These are phyloP conservation scores for Calonectria hawksworthii DNA, from an alignment of 2,329 filamentous ascomycete genomes.

Conservation along the genomic window DNA sequence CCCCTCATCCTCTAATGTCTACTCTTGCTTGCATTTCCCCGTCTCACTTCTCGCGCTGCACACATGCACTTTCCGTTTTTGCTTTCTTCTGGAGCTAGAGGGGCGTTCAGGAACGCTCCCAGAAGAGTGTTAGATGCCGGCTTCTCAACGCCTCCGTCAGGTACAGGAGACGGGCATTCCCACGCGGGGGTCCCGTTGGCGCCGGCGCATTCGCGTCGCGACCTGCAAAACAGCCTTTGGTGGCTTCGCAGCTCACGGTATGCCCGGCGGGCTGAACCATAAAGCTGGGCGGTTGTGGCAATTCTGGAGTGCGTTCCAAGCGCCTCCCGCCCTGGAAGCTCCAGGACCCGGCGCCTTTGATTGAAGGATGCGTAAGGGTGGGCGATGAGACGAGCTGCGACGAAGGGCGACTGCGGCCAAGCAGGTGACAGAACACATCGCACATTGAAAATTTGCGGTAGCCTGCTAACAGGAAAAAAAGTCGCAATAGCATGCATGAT, in stretches of 20 bases:
- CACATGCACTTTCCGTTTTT: constrained; percentile 1
- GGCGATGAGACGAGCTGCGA: not conserved
- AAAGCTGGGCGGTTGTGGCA: not conserved
- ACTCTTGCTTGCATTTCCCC: not conserved
- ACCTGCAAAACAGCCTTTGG: constrained; percentile 18
- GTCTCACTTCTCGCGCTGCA: not conserved
- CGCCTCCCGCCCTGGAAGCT: not conserved
- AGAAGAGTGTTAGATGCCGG: constrained; percentile 7
- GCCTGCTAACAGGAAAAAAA: not conserved
- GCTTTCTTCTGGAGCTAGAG: constrained; percentile 1
- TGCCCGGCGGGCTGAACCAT: constrained; percentile 9
- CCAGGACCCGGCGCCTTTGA: not conserved
- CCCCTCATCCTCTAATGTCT: not conserved
- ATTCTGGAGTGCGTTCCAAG: not conserved
- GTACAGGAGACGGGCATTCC: constrained; percentile 18
- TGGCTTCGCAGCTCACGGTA: constrained; percentile 15
- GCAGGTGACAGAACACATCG: not conserved
- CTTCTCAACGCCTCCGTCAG: constrained; percentile 13
- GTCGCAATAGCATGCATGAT: not conserved
- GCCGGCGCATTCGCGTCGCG: not conserved
- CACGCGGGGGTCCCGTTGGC: constrained; percentile 5
- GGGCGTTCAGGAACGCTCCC: not conserved
- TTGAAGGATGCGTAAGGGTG: not conserved
- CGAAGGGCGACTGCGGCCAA: not conserved
- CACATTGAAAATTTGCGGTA: not conserved